Evolutionary conservation across 768 basidiomycete species (phyloP), one percentile per base, ranked within the genome.

Genomic region (Russula emetica): DNA sequence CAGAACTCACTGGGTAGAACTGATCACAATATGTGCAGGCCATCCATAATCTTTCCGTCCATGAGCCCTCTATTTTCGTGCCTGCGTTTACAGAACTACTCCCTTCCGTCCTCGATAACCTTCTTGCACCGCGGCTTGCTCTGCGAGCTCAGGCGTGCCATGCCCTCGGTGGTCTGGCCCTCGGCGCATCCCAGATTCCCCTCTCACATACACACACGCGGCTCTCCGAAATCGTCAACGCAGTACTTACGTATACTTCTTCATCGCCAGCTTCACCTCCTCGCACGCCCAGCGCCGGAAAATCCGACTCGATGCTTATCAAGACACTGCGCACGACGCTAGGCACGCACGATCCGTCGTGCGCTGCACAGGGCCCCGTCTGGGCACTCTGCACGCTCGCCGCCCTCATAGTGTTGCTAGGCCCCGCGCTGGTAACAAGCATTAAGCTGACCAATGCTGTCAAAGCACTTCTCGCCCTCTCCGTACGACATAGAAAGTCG

Each of bases 331-430:
- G 87, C 30, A 83, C 83, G 0, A 87, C 86, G 1, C 75, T 92
- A 52, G 73, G 73, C 18, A 77, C 80, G 1, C 72, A 76, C 4
- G 85, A 87, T 7, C 85, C 85, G 2, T 72, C 74, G 7, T 81
- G 86, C 64, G 81, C 81, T 9, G 87, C 88, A 1, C 86, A 90
- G 69, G 88, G 89, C 1, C 89, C 91, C 10, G 84, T 87, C 1
- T 92, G 91, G 91, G 85, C 82, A 5, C 76, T 90, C 58, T 82
- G 81, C 63, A 85, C 90, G 36, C 75, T 91, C 2, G 83, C 86
- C 0, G 78, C 79, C 64, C 74, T 92, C 57, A 78, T 89, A 52
- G 83, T 86, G 44, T 76, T 92, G n/a, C 77, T 89, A 3, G 83
- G 87, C 1, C 79, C 85, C 3, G 75, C 75, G 3, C 74, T 87